Conservation (phyloP, 108 stramenopile species). For the Cyclotella atomus region DNA sequence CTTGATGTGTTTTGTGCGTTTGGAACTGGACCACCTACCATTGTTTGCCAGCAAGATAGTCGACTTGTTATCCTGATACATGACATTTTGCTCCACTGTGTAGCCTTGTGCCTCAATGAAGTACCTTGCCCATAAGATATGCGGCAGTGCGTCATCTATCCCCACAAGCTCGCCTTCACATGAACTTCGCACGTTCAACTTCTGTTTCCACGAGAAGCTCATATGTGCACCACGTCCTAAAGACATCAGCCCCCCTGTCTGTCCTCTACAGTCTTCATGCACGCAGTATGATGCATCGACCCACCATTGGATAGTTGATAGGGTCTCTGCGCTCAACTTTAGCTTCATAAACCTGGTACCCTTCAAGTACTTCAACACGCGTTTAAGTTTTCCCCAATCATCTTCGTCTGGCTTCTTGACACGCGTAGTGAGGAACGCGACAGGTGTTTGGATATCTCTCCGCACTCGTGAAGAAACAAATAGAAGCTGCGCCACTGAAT, state of each 20-base stretch:
- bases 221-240: background rate
- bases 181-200: background rate
- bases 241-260: background rate
- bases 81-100: background rate
- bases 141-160: background rate
- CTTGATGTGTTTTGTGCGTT: background rate
- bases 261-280: background rate
- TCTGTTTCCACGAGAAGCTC: background rate
- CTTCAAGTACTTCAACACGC: background rate
- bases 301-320: background rate
- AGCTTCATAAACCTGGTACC: background rate
- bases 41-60: background rate
- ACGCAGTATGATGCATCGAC: background rate
- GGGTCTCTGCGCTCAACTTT: background rate
- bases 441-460: background rate
- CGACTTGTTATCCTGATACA: background rate
- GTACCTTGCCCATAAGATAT: background rate
- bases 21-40: background rate
- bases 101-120: background rate
- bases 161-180: background rate
- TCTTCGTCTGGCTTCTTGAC: background rate
- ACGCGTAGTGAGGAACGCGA: background rate
- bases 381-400: background rate
- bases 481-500: background rate
- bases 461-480: background rate